Conservation (phyloP, 176 grass and related monocot genomes). For the Aegilops tauschii region DNA sequence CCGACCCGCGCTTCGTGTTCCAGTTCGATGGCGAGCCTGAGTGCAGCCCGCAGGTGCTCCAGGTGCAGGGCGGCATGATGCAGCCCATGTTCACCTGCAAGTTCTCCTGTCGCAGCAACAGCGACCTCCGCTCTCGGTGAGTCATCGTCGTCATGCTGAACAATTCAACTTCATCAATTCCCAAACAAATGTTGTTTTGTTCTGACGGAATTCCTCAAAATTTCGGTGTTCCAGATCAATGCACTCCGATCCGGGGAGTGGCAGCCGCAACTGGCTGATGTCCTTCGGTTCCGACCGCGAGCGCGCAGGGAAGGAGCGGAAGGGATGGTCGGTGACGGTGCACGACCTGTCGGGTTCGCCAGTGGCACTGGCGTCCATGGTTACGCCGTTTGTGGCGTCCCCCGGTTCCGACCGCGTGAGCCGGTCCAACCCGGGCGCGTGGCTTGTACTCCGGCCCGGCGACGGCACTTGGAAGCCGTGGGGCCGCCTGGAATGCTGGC, state of each 20-base stretch:
- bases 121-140: conserved; percentile 63
- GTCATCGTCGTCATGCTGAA: not conserved
- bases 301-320: conserved; percentile 48
- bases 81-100: conserved; percentile 94
- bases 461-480: conserved; percentile 73
- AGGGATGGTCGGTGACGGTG: conserved; percentile 82
- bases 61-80: conserved; percentile 60
- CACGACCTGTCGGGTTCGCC: conserved; percentile 70
- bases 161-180: not conserved
- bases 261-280: conserved; percentile 29
- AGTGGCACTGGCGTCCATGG: conserved; percentile 75
- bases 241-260: conserved; percentile 31
- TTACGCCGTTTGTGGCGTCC: conserved; percentile 66
- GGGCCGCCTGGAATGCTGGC: conserved; percentile 76
- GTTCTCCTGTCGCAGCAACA: conserved; percentile 70
- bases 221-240: conserved; percentile 31
- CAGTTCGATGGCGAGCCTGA: conserved; percentile 83
- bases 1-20: conserved; percentile 72
- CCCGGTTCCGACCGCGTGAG: conserved; percentile 53
- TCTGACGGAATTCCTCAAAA: not conserved
- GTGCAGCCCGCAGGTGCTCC: conserved; percentile 77
- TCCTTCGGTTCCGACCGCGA: conserved; percentile 64
- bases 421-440: conserved; percentile 64
- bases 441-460: conserved; percentile 67
- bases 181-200: not conserved